These are phyloP conservation scores for Pueraria montana DNA, from an alignment of 306 rosid genomes.

Conservation along the genomic window DNA sequence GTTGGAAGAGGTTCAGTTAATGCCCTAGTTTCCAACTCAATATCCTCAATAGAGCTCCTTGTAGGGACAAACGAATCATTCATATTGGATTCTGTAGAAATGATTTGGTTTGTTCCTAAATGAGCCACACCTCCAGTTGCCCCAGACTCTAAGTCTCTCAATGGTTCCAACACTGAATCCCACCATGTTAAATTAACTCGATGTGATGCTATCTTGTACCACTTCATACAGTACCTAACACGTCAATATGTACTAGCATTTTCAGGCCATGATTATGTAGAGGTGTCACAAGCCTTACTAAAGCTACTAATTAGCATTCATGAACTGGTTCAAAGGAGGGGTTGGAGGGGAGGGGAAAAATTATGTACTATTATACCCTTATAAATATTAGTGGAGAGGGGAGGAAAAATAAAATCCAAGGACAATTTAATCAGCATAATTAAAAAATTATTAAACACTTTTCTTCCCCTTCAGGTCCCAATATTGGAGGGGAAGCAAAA, in stretches of 20 bases:
- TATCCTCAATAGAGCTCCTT: constrained; percentile 83
- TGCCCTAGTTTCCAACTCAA: constrained; percentile 96
- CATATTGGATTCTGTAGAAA: constrained; percentile 49
- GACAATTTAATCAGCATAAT: background rate
- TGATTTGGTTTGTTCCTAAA: constrained; percentile 48
- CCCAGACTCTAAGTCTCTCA: constrained; percentile 77
- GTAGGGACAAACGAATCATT: constrained; percentile 57
- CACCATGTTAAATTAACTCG: constrained; percentile 90
- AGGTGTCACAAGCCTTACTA: background rate
- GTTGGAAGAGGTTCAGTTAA: constrained; percentile 99
- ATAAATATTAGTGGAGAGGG: background rate
- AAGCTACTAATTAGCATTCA: constrained; percentile 5
- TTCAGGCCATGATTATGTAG: constrained; percentile 40
- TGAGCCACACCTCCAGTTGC: constrained; percentile 62
- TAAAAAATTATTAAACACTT: background rate
- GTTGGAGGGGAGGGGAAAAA: background rate
- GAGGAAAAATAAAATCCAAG: background rate
- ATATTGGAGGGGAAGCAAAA: background rate
- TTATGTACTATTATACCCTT: background rate
- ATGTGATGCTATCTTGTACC: constrained; percentile 85
- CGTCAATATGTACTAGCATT: constrained; percentile 39
- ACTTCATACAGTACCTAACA: constrained; percentile 85
- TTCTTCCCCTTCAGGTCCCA: background rate
- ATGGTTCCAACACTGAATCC: constrained; percentile 84
- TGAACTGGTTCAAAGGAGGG: background rate